Base-by-base conservation (phyloP, 768 basidiomycete genomes). In the Strobilomyces confusus region DNA sequence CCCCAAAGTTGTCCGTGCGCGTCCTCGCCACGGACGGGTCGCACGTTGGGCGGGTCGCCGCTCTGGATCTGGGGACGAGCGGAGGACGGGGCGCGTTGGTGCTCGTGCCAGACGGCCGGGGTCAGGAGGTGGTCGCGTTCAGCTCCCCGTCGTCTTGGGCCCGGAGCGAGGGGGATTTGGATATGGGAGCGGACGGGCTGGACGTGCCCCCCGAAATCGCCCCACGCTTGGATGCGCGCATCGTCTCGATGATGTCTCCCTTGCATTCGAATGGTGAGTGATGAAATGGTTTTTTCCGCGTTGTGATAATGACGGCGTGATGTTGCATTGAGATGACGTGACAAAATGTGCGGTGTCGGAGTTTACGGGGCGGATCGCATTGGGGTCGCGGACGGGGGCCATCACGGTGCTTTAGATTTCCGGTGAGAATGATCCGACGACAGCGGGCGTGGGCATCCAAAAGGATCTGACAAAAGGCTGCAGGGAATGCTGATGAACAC, bases 301-400 rank as follows among this genome's bases (percentile, higher is more conserved):
- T 41, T 23, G 40, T 9, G n/a, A 36, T 48, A 9, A 33, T 33
- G 32, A 14, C 13, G 11, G 32, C 13, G 6, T 33, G n/a, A n/a
- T n/a, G 9, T 33, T 4, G 36, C 7, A 36, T 15, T 7, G 7
- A 36, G 36, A 36, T 36, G 36, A 36, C 15, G 36, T 36, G 36
- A 36, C 15, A 7, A 36, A 17, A 36, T 36, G 36, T 36, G 36
- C 17, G 36, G 36, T 36, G 36, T 36, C 71, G 5, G 79, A 80
- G 52, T 63, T 70, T 25, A 74, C 62, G 48, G 78, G 79, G 9
- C 68, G 56, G n/a, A 75, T 80, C 41, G 64, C 72, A 3, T 57
- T 77, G 44, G 77, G 74, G 9, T 73, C 72, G 57, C 52, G 73
- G 43, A 61, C 68, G 13, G 78, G 78, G 11, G 20, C 7, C 11